These are phyloP conservation scores for Microcyclosporella mali DNA, from an alignment of 2,329 filamentous ascomycete species.

Conservation along the genomic window DNA sequence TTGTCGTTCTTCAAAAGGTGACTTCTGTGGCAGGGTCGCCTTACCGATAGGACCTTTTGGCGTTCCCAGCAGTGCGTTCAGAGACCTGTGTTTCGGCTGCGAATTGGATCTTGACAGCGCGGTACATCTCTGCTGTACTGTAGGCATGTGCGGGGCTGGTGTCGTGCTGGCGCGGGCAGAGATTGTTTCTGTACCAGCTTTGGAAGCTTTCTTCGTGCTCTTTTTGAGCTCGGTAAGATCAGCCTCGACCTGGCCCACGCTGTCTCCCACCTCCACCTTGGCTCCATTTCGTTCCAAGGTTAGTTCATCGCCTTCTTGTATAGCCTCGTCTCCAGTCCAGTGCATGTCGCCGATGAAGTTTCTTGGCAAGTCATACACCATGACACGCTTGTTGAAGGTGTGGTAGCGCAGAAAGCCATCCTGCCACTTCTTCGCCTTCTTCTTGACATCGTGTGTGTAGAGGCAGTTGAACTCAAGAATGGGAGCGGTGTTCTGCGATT, in stretches of 20 bases:
- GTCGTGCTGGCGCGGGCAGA: not conserved
- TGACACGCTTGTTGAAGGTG: slow-evolving; percentile 81
- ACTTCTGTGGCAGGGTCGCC: slow-evolving; percentile 51
- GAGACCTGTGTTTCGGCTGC: slow-evolving; percentile 50
- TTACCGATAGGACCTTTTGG: slow-evolving; percentile 59
- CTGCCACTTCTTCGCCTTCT: slow-evolving; percentile 90
- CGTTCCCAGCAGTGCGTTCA: slow-evolving; percentile 60
- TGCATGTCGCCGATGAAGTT: slow-evolving; percentile 82
- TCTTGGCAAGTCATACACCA: slow-evolving; percentile 78
- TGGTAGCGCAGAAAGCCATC: slow-evolving; percentile 85
- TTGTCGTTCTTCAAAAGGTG: slow-evolving; percentile 59
- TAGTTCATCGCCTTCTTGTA: slow-evolving; percentile 77
- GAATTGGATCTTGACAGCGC: slow-evolving; percentile 15
- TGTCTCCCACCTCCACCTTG: slow-evolving; percentile 74
- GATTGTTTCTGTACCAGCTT: slow-evolving; percentile 11
- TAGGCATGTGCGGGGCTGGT: not conserved
- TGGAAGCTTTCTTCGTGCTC: slow-evolving; percentile 51
- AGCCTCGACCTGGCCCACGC: slow-evolving; percentile 65
- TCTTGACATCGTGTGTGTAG: slow-evolving; percentile 75
- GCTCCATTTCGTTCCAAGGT: slow-evolving; percentile 67
- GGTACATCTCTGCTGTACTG: slow-evolving; percentile 14
- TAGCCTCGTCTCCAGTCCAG: slow-evolving; percentile 62
- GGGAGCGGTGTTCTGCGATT: slow-evolving; percentile 60
- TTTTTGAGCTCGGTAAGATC: slow-evolving; percentile 71
- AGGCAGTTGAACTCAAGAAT: slow-evolving; percentile 81